Conservation (phyloP, 441 rosid genomes). For the Populus hybrid region DNA sequence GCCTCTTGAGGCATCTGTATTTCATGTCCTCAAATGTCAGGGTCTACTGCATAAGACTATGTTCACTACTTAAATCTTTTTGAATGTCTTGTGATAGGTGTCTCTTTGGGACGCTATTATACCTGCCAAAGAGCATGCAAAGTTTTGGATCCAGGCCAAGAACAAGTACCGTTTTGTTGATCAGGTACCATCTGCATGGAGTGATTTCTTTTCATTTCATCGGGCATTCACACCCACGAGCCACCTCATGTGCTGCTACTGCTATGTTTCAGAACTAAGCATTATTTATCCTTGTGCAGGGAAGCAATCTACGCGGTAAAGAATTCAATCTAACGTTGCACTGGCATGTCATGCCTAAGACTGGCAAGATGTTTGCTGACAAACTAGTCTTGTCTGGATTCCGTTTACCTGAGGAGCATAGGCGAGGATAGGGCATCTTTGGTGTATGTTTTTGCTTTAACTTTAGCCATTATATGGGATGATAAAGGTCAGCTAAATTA, state of each 20-base stretch:
- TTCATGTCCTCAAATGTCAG: not conserved
- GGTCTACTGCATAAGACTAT: not conserved
- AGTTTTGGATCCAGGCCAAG: conserved; percentile 58
- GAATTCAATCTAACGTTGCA: conserved; percentile 91
- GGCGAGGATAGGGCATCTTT: conserved; percentile 32
- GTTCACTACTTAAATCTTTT: not conserved
- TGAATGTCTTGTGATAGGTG: conserved; percentile 38
- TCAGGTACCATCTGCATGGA: conserved; percentile 43
- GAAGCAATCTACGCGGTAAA: conserved; percentile 81
- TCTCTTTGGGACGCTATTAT: conserved; percentile 96
- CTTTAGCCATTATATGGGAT: conserved; percentile 24
- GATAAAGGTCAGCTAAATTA: conserved; percentile 12
- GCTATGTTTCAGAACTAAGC: conserved; percentile 5
- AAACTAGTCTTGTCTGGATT: conserved; percentile 82
- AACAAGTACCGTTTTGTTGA: conserved; percentile 90
- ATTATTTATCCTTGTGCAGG: conserved; percentile 39
- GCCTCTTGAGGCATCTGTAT: not conserved
- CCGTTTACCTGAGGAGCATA: conserved; percentile 72
- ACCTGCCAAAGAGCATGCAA: conserved; percentile 69
- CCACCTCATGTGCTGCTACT: not conserved
- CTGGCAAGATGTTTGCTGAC: conserved; percentile 88
- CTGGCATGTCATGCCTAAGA: conserved; percentile 99
- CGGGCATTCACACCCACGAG: not conserved
- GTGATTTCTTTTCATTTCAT: not conserved
- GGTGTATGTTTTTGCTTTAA: conserved; percentile 26